Conservation (phyloP, 108 stramenopile species). For the Pseudonitzschia multiseries region DNA sequence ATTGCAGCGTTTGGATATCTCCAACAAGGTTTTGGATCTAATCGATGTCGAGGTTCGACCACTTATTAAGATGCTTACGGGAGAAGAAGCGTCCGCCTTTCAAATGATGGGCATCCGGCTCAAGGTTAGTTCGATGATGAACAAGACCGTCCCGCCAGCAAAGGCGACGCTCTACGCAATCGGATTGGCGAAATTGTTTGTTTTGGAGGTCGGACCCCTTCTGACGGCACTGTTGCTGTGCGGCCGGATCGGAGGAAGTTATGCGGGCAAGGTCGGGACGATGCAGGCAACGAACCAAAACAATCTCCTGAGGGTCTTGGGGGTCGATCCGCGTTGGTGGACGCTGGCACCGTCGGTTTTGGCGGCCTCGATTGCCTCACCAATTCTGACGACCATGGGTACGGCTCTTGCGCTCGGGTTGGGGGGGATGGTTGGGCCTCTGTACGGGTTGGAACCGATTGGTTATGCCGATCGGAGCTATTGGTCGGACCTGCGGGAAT, state of each 20-base stretch:
- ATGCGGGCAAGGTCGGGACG: slow-evolving; percentile 79
- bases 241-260: slow-evolving; percentile 79
- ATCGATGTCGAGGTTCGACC: slow-evolving; percentile 71
- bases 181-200: slow-evolving; percentile 79
- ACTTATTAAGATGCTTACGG: slow-evolving; percentile 68
- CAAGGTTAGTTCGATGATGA: slow-evolving; percentile 62
- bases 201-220: slow-evolving; percentile 79
- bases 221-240: slow-evolving; percentile 73
- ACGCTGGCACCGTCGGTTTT: slow-evolving; percentile 63
- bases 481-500: slow-evolving; percentile 40
- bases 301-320: slow-evolving; percentile 66
- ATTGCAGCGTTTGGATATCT: slow-evolving; percentile 63
- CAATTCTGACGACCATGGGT: slow-evolving; percentile 67
- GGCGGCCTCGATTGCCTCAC: slow-evolving; percentile 70
- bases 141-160: slow-evolving; percentile 67
- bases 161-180: slow-evolving; percentile 76
- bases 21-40: slow-evolving; percentile 59
- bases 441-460: slow-evolving; percentile 25
- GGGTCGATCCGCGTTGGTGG: slow-evolving; percentile 62
- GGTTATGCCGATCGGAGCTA: slow-evolving; percentile 58
- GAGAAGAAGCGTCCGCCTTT: slow-evolving; percentile 56
- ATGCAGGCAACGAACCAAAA: slow-evolving; percentile 81
- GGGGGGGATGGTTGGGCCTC: slow-evolving; percentile 63
- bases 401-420: slow-evolving; percentile 59
- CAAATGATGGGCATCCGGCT: slow-evolving; percentile 68